These are phyloP conservation scores for Eucalyptus albens DNA, from an alignment of 345 rosid genomes.

Conservation along the genomic window DNA sequence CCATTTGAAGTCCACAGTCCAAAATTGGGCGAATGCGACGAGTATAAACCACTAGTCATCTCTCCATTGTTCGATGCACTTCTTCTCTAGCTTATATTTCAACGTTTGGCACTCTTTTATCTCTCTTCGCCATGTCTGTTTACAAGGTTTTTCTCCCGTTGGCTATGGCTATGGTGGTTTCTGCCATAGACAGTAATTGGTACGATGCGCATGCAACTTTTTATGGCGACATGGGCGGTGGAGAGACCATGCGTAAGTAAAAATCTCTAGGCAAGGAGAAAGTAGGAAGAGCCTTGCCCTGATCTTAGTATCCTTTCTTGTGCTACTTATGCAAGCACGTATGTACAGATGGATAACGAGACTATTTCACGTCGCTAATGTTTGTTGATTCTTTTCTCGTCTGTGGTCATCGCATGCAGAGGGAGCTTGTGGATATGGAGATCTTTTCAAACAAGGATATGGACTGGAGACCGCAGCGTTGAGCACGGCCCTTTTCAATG, in stretches of 20 bases:
- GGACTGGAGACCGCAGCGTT: neutral
- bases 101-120: neutral
- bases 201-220: conserved; percentile 1
- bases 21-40: neutral
- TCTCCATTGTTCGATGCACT: neutral
- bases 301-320: neutral
- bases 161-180: neutral
- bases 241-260: neutral
- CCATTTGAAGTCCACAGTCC: neutral
- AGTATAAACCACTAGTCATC: neutral
- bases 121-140: neutral
- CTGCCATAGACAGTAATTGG: neutral
- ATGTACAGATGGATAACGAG: neutral
- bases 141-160: neutral
- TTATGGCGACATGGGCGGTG: neutral
- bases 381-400: neutral
- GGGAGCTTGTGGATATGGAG: neutral
- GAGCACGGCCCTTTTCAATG: neutral
- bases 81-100: neutral
- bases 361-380: neutral
- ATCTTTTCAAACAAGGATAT: neutral
- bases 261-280: neutral
- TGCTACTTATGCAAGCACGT: neutral
- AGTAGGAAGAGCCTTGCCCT: neutral
- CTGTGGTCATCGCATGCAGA: neutral